Evolutionary conservation across 257 asterid species (phyloP), one percentile per base, ranked within the genome.

Genomic region (Nicotiana otophora): DNA sequence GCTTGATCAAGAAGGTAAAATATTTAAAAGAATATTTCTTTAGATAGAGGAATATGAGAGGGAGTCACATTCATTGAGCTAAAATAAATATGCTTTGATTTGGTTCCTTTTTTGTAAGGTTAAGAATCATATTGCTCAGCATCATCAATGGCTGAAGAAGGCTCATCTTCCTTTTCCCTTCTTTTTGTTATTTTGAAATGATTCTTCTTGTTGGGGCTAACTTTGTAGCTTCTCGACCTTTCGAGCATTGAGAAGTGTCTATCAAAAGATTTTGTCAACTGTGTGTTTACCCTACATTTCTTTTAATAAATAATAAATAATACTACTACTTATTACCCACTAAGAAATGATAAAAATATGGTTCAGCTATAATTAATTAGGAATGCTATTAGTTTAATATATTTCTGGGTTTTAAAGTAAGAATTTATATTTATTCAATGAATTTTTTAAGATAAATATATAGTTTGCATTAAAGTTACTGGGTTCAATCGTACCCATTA

Each of bases 151-250:
- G 74, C 28, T 61, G 8, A 15, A 19, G 77, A 48, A 46, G 57
- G 80, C 64, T 77, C 84, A 81, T 72, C 66, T 17, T 78, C 64
- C 23, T 81, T 36, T 20, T 7, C 15, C 81, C 39, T 76, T 54
- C 10, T 69, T 12, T 77, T 64, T 75, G 26, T 3, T 63, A 12
- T 74, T 51, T 66, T 28, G 72, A 54, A 63, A 78, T 48, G 84
- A 85, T 87, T 85, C 90, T 76, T 74, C 72, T 81, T 78, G 82
- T 78, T 83, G 69, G 83, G 82, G 81, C 84, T 82, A 80, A 36
- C 78, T 63, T 58, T 55, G 82, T 46, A 81, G 81, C 84, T 55
- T 87, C 82, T 83, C 74, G 81, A 30, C 86, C 84, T 78, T 84
- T 78, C 75, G 58, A 36, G 66, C 62, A 68, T 58, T 82, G 48